Evolutionary conservation across 257 asterid species (phyloP).

Genomic region (Linaria vulgaris): DNA sequence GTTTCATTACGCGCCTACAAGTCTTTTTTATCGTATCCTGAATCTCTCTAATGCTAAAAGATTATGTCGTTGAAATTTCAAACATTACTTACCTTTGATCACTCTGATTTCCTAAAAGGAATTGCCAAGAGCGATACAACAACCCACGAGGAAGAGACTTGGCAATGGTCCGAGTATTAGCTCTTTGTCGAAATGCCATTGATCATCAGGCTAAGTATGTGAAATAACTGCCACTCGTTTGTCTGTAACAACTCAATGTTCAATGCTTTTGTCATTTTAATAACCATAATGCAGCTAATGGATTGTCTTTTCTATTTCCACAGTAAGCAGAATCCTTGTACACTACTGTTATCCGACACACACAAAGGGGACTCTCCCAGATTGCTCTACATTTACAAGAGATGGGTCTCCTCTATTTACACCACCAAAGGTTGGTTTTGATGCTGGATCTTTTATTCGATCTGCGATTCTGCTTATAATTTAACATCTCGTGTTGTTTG

Average conservation of each 20-base stretch:
- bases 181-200: slow-evolving; percentile 68
- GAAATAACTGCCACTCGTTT: neutral
- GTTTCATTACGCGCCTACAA: too few relatives aligned
- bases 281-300: neutral
- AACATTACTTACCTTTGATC: neutral
- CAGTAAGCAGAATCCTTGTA: slow-evolving; percentile 56
- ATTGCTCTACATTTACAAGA: slow-evolving; percentile 76
- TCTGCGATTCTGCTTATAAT: neutral
- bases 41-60: too few relatives aligned
- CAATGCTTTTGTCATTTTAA: slow-evolving; percentile 12
- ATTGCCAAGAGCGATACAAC: slow-evolving; percentile 65
- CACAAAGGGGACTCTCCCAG: slow-evolving; percentile 78
- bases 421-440: slow-evolving; percentile 48
- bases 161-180: slow-evolving; percentile 77
- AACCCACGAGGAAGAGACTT: slow-evolving; percentile 81
- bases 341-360: slow-evolving; percentile 71
- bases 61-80: too few relatives aligned
- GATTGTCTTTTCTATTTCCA: neutral
- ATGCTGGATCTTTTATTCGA: neutral
- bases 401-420: slow-evolving; percentile 86
- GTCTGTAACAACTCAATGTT: neutral
- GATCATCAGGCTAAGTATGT: slow-evolving; percentile 54
- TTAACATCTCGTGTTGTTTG: slow-evolving; percentile 2
- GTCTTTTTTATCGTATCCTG: too few relatives aligned
- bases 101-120: slow-evolving; percentile 35